These are phyloP conservation scores for Penicillium glabrum DNA, from an alignment of 2,329 filamentous ascomycete genomes.

Conservation along the genomic window DNA sequence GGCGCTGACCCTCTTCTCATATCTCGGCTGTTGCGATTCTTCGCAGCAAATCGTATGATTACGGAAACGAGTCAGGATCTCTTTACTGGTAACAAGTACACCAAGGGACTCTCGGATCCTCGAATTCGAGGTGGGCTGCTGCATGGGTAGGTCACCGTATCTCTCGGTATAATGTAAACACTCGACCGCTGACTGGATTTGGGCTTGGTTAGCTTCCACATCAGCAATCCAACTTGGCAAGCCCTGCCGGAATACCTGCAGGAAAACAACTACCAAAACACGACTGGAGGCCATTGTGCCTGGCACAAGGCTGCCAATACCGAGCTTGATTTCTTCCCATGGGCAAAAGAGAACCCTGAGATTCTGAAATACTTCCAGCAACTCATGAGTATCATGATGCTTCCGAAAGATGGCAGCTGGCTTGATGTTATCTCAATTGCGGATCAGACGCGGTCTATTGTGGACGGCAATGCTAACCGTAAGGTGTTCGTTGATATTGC, in stretches of 20 bases:
- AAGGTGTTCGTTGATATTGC: constrained; percentile 42
- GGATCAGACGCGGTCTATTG: neutral
- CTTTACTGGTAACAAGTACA: neutral
- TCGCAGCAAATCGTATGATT: neutral
- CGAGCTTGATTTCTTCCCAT: constrained; percentile 20
- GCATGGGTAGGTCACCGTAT: neutral
- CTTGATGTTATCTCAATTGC: neutral
- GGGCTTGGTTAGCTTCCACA: constrained; percentile 1
- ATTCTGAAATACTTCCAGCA: constrained; percentile 12
- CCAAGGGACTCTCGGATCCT: neutral
- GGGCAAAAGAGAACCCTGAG: constrained; percentile 19
- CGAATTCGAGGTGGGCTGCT: neutral
- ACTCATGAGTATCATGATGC: constrained; percentile 12
- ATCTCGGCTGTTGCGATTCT: neutral
- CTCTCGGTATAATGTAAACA: neutral
- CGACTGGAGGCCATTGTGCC: constrained; percentile 14
- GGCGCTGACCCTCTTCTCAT: neutral
- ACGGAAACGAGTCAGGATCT: neutral
- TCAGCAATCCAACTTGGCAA: constrained; percentile 5
- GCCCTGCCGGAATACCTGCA: constrained; percentile 22
- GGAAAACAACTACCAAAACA: constrained; percentile 18
- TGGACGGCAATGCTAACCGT: neutral
- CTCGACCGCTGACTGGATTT: neutral
- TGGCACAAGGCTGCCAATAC: constrained; percentile 27
- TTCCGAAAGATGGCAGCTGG: neutral